Base-by-base conservation (phyloP, 1,284 basidiomycete species). In the Trichosporon coremiiforme region DNA sequence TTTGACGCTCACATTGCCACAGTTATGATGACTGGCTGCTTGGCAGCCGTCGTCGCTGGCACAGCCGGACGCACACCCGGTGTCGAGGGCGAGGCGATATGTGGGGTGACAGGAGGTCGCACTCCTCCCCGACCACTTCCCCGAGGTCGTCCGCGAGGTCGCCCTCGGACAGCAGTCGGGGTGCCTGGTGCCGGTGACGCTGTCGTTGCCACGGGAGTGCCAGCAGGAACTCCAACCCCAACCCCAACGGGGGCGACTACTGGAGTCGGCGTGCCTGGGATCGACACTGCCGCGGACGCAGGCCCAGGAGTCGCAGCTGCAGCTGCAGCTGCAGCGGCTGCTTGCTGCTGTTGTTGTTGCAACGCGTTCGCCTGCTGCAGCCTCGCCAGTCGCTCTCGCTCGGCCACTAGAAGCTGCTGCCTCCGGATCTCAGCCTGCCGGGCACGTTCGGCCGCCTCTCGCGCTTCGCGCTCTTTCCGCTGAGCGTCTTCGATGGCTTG, bases 401-500 rank as follows among this genome's bases (percentile, higher is more conserved):
- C 63, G 20, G 35, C 63, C 20, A 25, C 63, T 9, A 64, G 57
- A 2, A 60, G 17, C 31, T 60, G 57, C 57, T 60, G 57, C 9
- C 57, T 13, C n/a, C 57, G 25, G 17, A 60, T 60, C 57, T 60
- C 57, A 8, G 66, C 62, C 66, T 67, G 45, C 65, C 68, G 35
- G 63, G 64, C 20, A 36, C 70, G n/a, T 25, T 57, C 60, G 62
- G 63, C 45, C 29, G 62, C 64, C 66, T 67, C 64, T 69, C 73
- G 47, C 68, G 57, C 68, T 33, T 73, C 72, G 20, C 70, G 70
- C 13, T 63, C 65, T 12, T 64, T 64, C 20, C 70, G 64, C 22
- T 57, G 53, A 64, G 73, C 76, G 2, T 55, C 60, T 47, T 76
- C 71, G 8, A 75, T 66, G 0, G 69, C 68, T 6, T 74, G 70